Evolutionary conservation across 169 alveolate genomes (phyloP), one percentile per base, ranked within the genome.

Genomic region (Miamiensis avidus): DNA sequence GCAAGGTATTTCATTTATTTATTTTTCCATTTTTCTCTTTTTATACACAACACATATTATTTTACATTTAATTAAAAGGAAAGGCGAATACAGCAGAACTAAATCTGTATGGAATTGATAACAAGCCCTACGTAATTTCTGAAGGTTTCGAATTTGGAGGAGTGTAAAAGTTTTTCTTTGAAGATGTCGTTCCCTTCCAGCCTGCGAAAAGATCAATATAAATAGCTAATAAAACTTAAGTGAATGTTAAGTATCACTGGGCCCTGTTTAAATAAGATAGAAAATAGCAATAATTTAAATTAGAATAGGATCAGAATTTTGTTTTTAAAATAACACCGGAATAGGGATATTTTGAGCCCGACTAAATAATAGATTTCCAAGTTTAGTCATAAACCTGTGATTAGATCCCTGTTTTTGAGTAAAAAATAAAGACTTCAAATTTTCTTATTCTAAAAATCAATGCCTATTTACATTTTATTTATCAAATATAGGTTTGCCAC

Each of bases 161-260:
- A 29, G 84, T 96, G 31, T 85, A 92, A 65, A 90, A 92, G 29
- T 85, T 96, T 65, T 91, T 94, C 88, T 96, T 96, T 77, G 91
- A 90, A 30, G 94, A 92, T 82, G 95, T 97, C 20, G 90, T 89
- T 33, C 98, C 97, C 11, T 91, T 91, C 33, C 78, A 95, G 6
- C 82, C 90, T 0, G 89, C 91, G 0, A 49, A 85, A 34, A 91
- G 97, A 87, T 78, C 81, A 78, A 75, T 96, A 69, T 88, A 82
- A 0, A 79, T 93, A 65, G 84, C 87, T 84, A 96, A 96, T 84
- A 90, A 85, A 75, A 89, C 96, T 72, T 91, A 94, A 0, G 91
- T 96, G 29, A 88, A 91, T 31, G 95, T 96, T 28, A 89, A 91
- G 74, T 96, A 92, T 78, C 98, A 96, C 86, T 96, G 98, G 97